Conservation (phyloP, 176 grass and related monocot genomes). For the Cenchrus purpureus region DNA sequence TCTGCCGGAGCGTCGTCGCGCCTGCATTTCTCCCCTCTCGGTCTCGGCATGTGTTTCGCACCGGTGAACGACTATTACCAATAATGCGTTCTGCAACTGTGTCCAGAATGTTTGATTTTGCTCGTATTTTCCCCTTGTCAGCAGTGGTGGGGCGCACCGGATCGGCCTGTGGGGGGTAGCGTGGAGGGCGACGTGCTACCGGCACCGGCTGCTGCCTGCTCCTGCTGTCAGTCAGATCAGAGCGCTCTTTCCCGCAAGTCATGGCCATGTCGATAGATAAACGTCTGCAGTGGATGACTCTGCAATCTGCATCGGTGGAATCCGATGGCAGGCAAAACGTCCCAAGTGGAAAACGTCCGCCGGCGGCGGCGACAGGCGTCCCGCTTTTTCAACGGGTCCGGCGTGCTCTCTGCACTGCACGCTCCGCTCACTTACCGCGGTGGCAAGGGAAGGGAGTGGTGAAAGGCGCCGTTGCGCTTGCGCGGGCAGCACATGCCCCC, state of each 20-base stretch:
- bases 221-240: not conserved
- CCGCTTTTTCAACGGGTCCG: constrained; percentile 17
- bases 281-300: not conserved
- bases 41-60: not conserved
- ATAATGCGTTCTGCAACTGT: not conserved
- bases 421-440: constrained; percentile 13
- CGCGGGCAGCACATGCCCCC: constrained; percentile 30
- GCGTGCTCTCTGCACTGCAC: not conserved
- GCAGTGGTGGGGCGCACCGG: constrained; percentile 24
- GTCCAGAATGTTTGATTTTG: not conserved
- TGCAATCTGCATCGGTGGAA: not conserved
- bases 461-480: not conserved
- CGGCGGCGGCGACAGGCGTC: not conserved
- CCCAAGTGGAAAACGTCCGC: constrained; percentile 17
- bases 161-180: not conserved
- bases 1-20: not conserved
- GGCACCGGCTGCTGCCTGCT: not conserved
- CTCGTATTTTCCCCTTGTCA: not conserved
- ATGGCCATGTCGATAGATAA: constrained; percentile 22
- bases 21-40: not conserved
- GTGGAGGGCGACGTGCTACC: constrained; percentile 41
- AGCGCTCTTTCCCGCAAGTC: constrained; percentile 17
- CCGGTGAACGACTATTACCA: not conserved
- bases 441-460: not conserved
- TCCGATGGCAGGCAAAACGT: constrained; percentile 27